phyloP scores from a whole-genome alignment of 805 yeast species.

The Candida oleophila region DNA sequence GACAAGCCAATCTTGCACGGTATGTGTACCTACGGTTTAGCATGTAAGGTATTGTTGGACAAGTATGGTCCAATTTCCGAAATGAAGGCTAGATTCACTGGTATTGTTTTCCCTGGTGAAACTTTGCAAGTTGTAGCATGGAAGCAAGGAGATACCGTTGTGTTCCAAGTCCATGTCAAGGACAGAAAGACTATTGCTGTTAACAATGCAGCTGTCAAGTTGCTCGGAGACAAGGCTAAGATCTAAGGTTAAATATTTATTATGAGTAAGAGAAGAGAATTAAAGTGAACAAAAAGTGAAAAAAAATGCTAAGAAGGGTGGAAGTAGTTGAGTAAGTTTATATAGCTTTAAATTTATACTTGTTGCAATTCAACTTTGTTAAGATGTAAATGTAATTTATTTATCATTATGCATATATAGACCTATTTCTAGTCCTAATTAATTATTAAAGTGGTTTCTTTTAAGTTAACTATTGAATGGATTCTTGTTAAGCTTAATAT shows the following conservation, averaged over 20 bases:
- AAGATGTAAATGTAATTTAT: too few relatives aligned
- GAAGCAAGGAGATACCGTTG: slow-evolving; percentile 69
- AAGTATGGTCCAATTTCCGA: slow-evolving; percentile 80
- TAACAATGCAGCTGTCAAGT: slow-evolving; percentile 81
- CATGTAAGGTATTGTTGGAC: slow-evolving; percentile 73
- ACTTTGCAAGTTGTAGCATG: slow-evolving; percentile 78
- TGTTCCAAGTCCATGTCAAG: slow-evolving; percentile 79
- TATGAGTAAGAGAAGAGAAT: slow-evolving; percentile 1
- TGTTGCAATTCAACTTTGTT: too few relatives aligned
- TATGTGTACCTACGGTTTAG: slow-evolving; percentile 80
- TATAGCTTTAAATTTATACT: slow-evolving; percentile 5
- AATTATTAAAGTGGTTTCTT: slow-evolving; percentile 1
- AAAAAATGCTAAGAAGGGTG: too few relatives aligned
- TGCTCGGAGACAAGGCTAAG: slow-evolving; percentile 40
- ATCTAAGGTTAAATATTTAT: slow-evolving; percentile 19
- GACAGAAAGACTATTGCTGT: slow-evolving; percentile 79
- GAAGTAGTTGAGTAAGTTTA: neutral
- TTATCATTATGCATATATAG: slow-evolving; percentile 1
- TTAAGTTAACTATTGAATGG: slow-evolving; percentile 1
- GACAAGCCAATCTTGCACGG: slow-evolving; percentile 91
- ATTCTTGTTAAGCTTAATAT: slow-evolving; percentile 1
- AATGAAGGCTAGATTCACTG: slow-evolving; percentile 86
- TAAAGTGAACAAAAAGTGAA: neutral
- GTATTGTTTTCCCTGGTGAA: slow-evolving; percentile 94
- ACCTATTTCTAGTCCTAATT: slow-evolving; percentile 4